Evolutionary conservation across 1,284 basidiomycete genomes (phyloP).

Genomic region (Microbotryomycetes sp.): DNA sequence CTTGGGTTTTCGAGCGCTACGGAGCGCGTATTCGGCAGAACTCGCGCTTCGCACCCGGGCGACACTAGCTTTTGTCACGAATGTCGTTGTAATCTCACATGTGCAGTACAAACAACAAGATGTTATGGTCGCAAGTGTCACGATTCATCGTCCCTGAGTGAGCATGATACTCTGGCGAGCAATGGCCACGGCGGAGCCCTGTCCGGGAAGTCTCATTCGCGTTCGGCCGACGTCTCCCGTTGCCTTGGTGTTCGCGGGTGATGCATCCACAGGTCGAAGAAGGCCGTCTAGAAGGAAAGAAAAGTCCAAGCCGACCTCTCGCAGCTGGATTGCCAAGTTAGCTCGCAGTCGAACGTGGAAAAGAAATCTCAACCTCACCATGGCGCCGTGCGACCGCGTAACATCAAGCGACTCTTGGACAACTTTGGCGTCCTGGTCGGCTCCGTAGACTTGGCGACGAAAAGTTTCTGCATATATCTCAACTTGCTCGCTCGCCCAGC

Average conservation of each 20-base stretch:
- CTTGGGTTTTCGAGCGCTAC: slow-evolving; percentile 34
- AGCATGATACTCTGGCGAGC: not conserved
- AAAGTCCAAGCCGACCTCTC: slow-evolving; percentile 89
- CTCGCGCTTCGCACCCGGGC: slow-evolving; percentile 2
- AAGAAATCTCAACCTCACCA: slow-evolving; percentile 48
- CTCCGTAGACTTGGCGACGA: slow-evolving; percentile 80
- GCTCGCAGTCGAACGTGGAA: not conserved
- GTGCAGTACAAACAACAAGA: no score
- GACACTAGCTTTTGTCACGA: not conserved
- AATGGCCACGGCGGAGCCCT: not conserved
- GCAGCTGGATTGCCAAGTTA: slow-evolving; percentile 41
- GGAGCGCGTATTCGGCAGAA: slow-evolving; percentile 1
- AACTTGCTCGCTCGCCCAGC: slow-evolving; percentile 86
- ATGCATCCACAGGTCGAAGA: slow-evolving; percentile 40
- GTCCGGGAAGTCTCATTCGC: not conserved
- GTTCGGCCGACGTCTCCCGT: not conserved
- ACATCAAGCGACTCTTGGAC: slow-evolving; percentile 69
- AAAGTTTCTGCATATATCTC: slow-evolving; percentile 79
- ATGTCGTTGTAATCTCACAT: no score
- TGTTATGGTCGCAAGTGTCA: not conserved
- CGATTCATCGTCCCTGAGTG: not conserved
- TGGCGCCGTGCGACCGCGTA: slow-evolving; percentile 67
- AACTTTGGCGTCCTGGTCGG: slow-evolving; percentile 58
- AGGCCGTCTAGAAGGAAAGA: slow-evolving; percentile 70
- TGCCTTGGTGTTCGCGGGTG: not conserved